Base-by-base conservation (phyloP, 805 yeast genomes). In the Saccharomycopsis lassenensis region DNA sequence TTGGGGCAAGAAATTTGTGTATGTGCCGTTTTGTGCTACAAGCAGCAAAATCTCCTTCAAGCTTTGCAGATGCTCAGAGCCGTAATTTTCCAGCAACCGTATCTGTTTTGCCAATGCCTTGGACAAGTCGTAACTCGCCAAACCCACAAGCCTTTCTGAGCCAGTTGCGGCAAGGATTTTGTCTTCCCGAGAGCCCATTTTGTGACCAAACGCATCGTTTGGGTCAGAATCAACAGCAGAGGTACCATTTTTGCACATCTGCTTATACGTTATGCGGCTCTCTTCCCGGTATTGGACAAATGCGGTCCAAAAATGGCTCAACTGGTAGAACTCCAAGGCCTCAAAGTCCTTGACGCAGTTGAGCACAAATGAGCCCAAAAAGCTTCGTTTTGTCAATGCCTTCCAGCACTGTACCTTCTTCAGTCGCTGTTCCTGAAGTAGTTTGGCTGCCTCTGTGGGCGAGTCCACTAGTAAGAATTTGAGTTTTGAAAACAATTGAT, bases 101-200 rank as follows among this genome's bases (percentile, higher is more conserved):
- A 77, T 68, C 42, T 77, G 82, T 29, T 65, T 62, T 28, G 69
- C 68, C 15, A 77, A 52, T 35, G 76, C 51, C 10, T 58, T 56
- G 7, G 67, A 60, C 10, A 76, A 46, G 47, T 73, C 80, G 25
- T 62, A 60, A 35, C 69, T 69, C 1, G 81, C 68, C 1, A 71
- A 52, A 4, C 71, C 57, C 1, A 27, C 66, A 10, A 37, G 7
- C 3, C 24, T 29, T 3, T 24, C 19, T 24, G n/a, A n/a, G 20
- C 12, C 21, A n/a, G n/a, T n/a, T n/a, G n/a, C n/a, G n/a, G n/a
- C n/a, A n/a, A n/a, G n/a, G n/a, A n/a, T n/a, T n/a, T n/a, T n/a
- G n/a, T n/a, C n/a, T n/a, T n/a, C n/a, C n/a, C n/a, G n/a, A n/a
- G n/a, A n/a, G n/a, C n/a, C n/a, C n/a, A n/a, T n/a, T n/a, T n/a